Conservation (phyloP, 768 basidiomycete species). For the Boletus subcaerulescens region DNA sequence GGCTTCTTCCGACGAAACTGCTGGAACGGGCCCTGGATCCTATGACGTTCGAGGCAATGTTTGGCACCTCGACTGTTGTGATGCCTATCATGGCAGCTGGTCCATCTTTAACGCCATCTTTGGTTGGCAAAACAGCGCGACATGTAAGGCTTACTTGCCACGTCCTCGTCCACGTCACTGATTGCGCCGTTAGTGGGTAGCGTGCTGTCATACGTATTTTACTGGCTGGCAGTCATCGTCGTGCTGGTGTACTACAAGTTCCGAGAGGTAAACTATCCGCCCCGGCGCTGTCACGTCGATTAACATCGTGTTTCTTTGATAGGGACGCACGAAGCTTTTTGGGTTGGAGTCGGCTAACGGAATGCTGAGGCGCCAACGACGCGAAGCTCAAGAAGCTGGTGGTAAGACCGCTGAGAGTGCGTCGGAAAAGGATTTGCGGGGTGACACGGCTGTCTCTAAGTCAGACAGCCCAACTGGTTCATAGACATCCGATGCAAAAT, state of each 20-base stretch:
- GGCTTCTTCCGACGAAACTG: slow-evolving; percentile 62
- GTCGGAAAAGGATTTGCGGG: neutral
- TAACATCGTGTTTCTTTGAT: neutral
- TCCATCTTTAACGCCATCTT: slow-evolving; percentile 80
- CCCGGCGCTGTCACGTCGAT: neutral
- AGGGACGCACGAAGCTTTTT: slow-evolving; percentile 64
- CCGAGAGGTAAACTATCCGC: slow-evolving; percentile 39
- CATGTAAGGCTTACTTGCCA: slow-evolving; percentile 38
- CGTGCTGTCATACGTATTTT: slow-evolving; percentile 83
- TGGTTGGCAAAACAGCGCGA: slow-evolving; percentile 86
- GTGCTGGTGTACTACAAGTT: slow-evolving; percentile 68
- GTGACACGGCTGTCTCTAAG: no score
- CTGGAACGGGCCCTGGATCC: slow-evolving; percentile 78
- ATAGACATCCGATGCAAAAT: no score
- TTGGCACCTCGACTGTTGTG: slow-evolving; percentile 86
- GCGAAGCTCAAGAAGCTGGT: slow-evolving; percentile 13
- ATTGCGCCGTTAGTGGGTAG: slow-evolving; percentile 52
- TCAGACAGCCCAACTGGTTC: no score
- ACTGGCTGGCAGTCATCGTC: slow-evolving; percentile 82
- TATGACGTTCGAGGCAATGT: slow-evolving; percentile 80
- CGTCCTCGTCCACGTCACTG: neutral
- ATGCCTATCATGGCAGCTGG: slow-evolving; percentile 63
- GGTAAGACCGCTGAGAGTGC: neutral
- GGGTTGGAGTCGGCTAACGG: slow-evolving; percentile 55
- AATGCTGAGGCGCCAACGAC: slow-evolving; percentile 29